Base-by-base conservation (phyloP, 805 yeast genomes). In the Metschnikowia anglica region DNA sequence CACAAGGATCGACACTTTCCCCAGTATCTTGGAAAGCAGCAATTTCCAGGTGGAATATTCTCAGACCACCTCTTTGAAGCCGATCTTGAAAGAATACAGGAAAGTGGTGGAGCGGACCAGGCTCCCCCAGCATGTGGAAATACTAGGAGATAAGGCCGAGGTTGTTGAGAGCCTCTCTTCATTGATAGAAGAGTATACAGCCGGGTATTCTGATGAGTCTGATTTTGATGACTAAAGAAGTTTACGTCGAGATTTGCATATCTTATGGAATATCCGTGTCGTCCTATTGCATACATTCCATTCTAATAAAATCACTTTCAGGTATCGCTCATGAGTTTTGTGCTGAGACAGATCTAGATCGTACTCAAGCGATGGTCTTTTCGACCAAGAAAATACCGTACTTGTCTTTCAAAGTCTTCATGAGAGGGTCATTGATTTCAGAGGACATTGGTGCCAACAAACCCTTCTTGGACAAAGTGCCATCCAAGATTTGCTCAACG, bases 371-470 rank as follows among this genome's bases (percentile, higher is more conserved):
- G 18, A 53, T 37, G 43, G 95, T 83, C 79, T 90, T 91, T 74
- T 93, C 99, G 51, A 80, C 80, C 68, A 91, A 76, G 77, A 69
- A 88, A 56, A 93, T 90, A 48, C 85, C 87, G 67, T 88, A 87
- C 49, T 87, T 84, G 39, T 88, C 95, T 79, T 89, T 89, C 72
- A 93, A 80, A 58, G 84, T 82, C 71, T 88, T 83, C 81, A 91
- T 85, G 68, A 93, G 77, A 53, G 98, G 95, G 55, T 87, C 83
- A 66, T 88, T 88, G 63, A 89, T 80, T 63, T 88, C 93, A 51
- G 95, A 85, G 49, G 88, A 73, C 78, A 88, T 85, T 62, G 99
- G 99, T 42, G 97, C 98, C 56, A 82, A 76, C 63, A 93, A 76
- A 56, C 99, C 99, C 44, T 88, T 87, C 56, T 77, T 76, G 58